A percentile compares a stretch with the other conserved stretches of the same genome.
phyloP scores from a whole-genome alignment of 2,329 filamentous ascomycete genomes.

The Fusarium pseudograminearum region DNA sequence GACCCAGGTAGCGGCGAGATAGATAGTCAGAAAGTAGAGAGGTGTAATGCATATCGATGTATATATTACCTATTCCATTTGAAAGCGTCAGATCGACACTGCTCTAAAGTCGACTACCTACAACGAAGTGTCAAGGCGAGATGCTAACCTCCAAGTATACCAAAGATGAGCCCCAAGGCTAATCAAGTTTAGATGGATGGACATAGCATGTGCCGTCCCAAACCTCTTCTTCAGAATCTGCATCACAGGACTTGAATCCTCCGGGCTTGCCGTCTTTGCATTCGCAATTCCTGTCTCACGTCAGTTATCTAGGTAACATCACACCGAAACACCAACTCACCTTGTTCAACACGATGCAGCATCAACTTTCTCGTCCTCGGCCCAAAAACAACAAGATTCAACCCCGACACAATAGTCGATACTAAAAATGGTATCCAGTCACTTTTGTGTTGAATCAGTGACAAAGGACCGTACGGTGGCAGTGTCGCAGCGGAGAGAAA shows the following conservation, averaged over 20 bases:
- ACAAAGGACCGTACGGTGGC: constrained; percentile 49
- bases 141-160: constrained; percentile 48
- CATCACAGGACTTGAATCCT: constrained; percentile 35
- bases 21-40: no score
- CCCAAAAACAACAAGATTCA: constrained; percentile 55
- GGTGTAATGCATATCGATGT: no score
- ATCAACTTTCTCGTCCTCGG: constrained; percentile 51
- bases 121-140: constrained; percentile 28
- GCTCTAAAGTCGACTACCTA: not conserved
- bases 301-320: not conserved
- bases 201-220: constrained; percentile 55
- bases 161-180: constrained; percentile 51
- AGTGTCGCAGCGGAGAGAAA: constrained; percentile 52
- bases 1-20: no score
- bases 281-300: constrained; percentile 23
- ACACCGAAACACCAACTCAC: constrained; percentile 17
- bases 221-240: constrained; percentile 49
- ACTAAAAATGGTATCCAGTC: constrained; percentile 54
- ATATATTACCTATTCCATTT: no score
- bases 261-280: constrained; percentile 6
- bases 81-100: no score
- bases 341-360: constrained; percentile 46
- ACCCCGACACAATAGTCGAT: constrained; percentile 47
- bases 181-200: constrained; percentile 57
- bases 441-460: constrained; percentile 46